Evolutionary conservation across 1,139 yeast genomes (phyloP).

Genomic region (Meyerozyma guilliermondii): DNA sequence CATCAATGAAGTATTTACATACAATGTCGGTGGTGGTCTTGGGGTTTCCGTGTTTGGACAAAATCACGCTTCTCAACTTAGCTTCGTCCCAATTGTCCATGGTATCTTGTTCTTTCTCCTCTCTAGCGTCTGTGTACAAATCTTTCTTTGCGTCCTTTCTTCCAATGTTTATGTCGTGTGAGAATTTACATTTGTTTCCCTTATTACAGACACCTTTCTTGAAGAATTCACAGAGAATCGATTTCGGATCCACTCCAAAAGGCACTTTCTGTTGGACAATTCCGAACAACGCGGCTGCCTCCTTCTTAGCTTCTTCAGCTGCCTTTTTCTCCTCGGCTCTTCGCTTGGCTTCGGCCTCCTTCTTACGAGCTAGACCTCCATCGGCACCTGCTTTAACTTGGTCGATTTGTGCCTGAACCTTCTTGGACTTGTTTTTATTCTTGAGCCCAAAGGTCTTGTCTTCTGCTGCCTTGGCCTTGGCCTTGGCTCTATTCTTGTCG

Average conservation of each 20-base stretch:
- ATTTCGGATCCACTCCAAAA: constrained; percentile 96
- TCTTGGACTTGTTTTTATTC: constrained; percentile 88
- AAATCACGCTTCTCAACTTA: constrained; percentile 78
- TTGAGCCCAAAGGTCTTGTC: constrained; percentile 95
- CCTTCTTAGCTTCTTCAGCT: constrained; percentile 82
- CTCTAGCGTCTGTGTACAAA: constrained; percentile 84
- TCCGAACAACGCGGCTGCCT: constrained; percentile 75
- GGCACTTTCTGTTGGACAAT: constrained; percentile 83
- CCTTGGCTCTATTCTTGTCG: constrained; percentile 60
- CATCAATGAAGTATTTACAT: constrained; percentile 91
- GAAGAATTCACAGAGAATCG: constrained; percentile 86
- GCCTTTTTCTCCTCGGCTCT: constrained; percentile 86
- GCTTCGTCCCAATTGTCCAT: constrained; percentile 99
- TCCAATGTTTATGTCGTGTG: constrained; percentile 84
- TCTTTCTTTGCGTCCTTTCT: constrained; percentile 89
- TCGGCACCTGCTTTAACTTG: constrained; percentile 67
- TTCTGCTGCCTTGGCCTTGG: constrained; percentile 65
- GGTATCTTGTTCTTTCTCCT: constrained; percentile 68
- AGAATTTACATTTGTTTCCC: constrained; percentile 89
- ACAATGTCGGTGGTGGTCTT: constrained; percentile 92
- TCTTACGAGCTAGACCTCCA: constrained; percentile 62
- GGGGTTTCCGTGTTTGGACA: constrained; percentile 91
- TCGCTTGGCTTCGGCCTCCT: constrained; percentile 71
- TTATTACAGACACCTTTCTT: constrained; percentile 86
- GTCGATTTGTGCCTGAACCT: constrained; percentile 78